Evolutionary conservation across 1,284 basidiomycete genomes (phyloP).

Genomic region (Cutaneotrichosporon sp.): DNA sequence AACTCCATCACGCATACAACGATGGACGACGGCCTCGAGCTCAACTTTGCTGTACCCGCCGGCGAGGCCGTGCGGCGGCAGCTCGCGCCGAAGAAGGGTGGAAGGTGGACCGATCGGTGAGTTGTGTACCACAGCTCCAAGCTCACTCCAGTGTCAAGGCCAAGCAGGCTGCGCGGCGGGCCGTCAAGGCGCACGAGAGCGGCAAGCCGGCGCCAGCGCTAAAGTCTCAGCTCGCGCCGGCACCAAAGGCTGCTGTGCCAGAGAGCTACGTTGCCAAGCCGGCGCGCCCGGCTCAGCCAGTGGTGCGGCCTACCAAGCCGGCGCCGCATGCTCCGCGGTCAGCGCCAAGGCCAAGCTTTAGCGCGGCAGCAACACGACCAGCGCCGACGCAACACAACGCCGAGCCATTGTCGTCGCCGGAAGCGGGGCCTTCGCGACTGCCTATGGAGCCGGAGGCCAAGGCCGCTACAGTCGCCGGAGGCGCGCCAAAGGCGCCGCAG

Average conservation of each 20-base stretch:
- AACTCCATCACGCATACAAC: not conserved
- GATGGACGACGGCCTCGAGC: constrained; percentile 48
- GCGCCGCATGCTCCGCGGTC: constrained; percentile 21
- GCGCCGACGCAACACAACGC: not conserved
- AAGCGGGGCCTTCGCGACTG: constrained; percentile 21
- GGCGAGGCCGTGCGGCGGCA: constrained; percentile 16
- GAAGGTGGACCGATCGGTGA: constrained; percentile 79
- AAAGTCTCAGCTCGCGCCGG: constrained; percentile 2
- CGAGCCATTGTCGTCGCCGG: constrained; percentile 8
- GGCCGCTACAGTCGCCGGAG: not conserved
- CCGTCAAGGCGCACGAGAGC: constrained; percentile 15
- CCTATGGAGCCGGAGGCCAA: not conserved
- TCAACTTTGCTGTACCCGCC: constrained; percentile 43
- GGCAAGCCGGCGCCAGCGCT: not conserved
- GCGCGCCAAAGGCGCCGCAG: constrained; percentile 50
- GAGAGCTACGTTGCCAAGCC: constrained; percentile 1
- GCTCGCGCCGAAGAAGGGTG: constrained; percentile 56
- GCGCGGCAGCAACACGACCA: no score
- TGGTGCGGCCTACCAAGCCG: constrained; percentile 4
- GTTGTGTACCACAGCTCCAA: constrained; percentile 15
- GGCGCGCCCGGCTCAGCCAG: not conserved
- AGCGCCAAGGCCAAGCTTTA: constrained; percentile 25
- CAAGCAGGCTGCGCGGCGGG: constrained; percentile 33
- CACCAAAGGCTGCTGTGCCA: constrained; percentile 2
- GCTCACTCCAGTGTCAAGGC: constrained; percentile 36